Evolutionary conservation across 805 yeast genomes (phyloP), one percentile per base, ranked within the genome.

Genomic region (Sugiyamaella chiloensis): DNA sequence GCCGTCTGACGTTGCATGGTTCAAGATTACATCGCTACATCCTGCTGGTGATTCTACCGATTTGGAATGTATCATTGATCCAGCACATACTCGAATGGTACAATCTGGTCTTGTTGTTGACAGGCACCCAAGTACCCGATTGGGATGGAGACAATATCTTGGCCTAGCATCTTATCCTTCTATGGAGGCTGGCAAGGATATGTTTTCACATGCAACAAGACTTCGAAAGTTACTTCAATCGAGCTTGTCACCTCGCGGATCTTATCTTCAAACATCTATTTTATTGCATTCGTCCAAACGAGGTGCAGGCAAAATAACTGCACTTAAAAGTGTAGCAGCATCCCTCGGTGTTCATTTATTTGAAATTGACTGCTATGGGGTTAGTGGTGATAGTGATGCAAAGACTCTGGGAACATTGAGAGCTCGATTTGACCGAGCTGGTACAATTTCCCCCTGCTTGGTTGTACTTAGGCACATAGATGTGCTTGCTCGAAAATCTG

Each of bases 1-100:
- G 19, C 80, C 86, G 1, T 87, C 89, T 60, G 70, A 79, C 0
- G 75, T 90, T 16, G 95, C 89, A 0, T 91, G 96, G 96, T 91
- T 89, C 65, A 78, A 78, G 55, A 76, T 91, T 1, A 71, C 78
- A 1, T 83, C 76, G 5, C 68, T 81, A 3, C 43, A 37, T 1
- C 53, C 60, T 7, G 14, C 24, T 17, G n/a, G 20, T 14, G 32
- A 43, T 5, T 11, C 39, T 1, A 32, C 31, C 1, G 42, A 41
- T 3, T 34, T 37, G 6, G 60, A 62, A 56, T 84, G 67, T 55
- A 60, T 81, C 0, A 75, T 90, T 29, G 89, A 85, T 62, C 81
- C 95, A 0, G 52, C 71, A 0, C 76, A 75, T 50, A 86, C 96
- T 0, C 73, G 82, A 37, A 73, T 91, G 72, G 73, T 79, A 2